These are phyloP conservation scores for Didymella lethalis DNA, from an alignment of 2,329 filamentous ascomycete species.

Conservation along the genomic window DNA sequence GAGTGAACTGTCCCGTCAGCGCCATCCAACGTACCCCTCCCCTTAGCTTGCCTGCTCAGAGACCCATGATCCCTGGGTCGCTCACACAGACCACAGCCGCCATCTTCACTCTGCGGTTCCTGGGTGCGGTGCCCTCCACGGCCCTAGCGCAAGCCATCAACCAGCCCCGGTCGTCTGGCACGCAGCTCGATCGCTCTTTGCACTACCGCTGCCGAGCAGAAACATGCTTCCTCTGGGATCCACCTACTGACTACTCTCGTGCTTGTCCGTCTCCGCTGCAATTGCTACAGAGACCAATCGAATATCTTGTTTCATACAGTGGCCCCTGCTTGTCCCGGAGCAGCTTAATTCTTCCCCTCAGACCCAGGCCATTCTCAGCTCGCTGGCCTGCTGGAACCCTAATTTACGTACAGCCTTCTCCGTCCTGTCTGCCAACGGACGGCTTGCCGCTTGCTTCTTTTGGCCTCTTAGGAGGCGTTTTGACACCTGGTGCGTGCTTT, in stretches of 20 bases:
- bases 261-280: constrained; percentile 38
- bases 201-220: constrained; percentile 41
- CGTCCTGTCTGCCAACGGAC: constrained; percentile 32
- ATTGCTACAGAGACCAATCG: constrained; percentile 38
- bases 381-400: constrained; percentile 29
- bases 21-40: constrained; percentile 34
- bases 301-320: constrained; percentile 37
- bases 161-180: constrained; percentile 35
- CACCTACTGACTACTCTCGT: constrained; percentile 30
- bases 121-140: constrained; percentile 35
- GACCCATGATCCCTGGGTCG: constrained; percentile 35
- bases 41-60: constrained; percentile 27
- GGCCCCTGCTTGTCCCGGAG: constrained; percentile 27
- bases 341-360: constrained; percentile 33
- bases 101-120: constrained; percentile 37
- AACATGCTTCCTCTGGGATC: constrained; percentile 41
- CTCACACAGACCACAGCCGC: constrained; percentile 41
- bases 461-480: constrained; percentile 32
- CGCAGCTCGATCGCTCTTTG: constrained; percentile 34
- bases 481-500: constrained; percentile 48
- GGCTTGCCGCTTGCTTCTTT: constrained; percentile 39
- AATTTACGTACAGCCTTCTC: constrained; percentile 42
- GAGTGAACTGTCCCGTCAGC: constrained; percentile 24
- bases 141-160: constrained; percentile 43
- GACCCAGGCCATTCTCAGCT: constrained; percentile 36